These are phyloP conservation scores for Tremella fuciformis DNA, from an alignment of 768 basidiomycete genomes.

Conservation along the genomic window DNA sequence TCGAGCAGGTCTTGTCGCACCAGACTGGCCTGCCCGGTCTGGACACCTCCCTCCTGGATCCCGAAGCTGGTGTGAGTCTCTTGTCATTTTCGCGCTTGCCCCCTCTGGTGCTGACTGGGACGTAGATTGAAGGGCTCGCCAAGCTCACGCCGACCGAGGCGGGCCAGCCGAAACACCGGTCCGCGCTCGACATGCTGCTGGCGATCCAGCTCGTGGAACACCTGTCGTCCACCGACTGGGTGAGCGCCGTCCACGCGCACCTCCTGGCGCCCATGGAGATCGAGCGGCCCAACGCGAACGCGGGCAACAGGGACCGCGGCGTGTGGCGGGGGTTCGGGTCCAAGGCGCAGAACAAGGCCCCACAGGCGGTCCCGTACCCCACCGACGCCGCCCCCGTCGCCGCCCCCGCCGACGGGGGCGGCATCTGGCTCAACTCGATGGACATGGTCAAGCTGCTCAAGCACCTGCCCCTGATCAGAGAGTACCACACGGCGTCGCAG, in stretches of 20 bases:
- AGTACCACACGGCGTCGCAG: conserved; percentile 1
- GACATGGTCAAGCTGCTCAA: conserved; percentile 1
- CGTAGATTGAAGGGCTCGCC: background rate
- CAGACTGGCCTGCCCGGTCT: background rate
- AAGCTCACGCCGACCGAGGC: background rate
- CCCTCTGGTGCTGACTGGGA: background rate
- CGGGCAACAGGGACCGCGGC: too few species aligned
- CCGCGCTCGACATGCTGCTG: background rate
- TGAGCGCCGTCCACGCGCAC: too few species aligned
- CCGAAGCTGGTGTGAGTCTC: background rate
- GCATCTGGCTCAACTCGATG: background rate
- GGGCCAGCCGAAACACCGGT: background rate
- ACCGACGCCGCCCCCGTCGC: too few species aligned
- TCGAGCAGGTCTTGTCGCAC: background rate
- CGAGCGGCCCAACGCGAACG: too few species aligned
- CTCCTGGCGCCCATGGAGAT: too few species aligned
- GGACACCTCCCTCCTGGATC: background rate
- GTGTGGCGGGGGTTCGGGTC: too few species aligned
- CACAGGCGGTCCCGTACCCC: too few species aligned
- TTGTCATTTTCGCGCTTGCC: background rate
- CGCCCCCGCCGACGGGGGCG: too few species aligned
- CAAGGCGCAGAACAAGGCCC: too few species aligned
- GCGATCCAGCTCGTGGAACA: conserved; percentile 2
- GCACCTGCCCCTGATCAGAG: background rate
- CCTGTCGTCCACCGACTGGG: background rate